Base-by-base conservation (phyloP, 352 stramenopile species). In the Globisporangium canariense region DNA sequence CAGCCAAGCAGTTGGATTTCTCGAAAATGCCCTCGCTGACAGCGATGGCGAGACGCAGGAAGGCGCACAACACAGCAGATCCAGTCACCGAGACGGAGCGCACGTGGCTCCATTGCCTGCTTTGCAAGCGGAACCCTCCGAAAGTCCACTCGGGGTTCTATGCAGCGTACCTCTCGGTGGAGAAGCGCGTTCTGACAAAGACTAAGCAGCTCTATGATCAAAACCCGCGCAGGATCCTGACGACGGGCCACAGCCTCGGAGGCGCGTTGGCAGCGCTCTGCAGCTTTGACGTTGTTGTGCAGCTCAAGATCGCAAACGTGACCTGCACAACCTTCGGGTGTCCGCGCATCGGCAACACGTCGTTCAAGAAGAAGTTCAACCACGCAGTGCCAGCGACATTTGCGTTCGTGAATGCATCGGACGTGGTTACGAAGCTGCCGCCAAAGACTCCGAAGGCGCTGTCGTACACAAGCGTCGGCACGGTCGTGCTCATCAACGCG, bases 81-180 rank as follows among this genome's bases (percentile, higher is more conserved):
- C 13, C 22, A 16, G 13, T 43, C 32, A 32, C 45, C 6, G 25
- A 53, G 0, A 62, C 50, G 11, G 32, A 46, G 20, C 71, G 68
- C 13, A 74, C 71, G n/a, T 50, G 70, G 18, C 66, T 68, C 18
- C 62, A 81, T 58, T 46, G 68, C 2, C 4, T 81, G 0, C 34
- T 64, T 2, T 81, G 73, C 57, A 79, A 76, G 28, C 64, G 66
- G 20, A 70, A 79, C 46, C 30, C 66, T 16, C 76, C 76, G 3
- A 73, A 71, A 53, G 76, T 84, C 2, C 76, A 81, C 51, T 77
- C 66, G 10, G 76, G 76, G 0, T 84, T 84, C 52, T 81, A 78
- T 47, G 34, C 57, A 3, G 76, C 76, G 9, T 84, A 78, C 32
- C 25, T 70, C 41, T 73, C 73, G 0, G 73, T 84, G 0, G 64